A percentile compares a stretch with the other conserved stretches of the same genome.
Evolutionary conservation across 176 grass and related monocot genomes (phyloP).

Genomic region (Ampelocalamus luodianensis): DNA sequence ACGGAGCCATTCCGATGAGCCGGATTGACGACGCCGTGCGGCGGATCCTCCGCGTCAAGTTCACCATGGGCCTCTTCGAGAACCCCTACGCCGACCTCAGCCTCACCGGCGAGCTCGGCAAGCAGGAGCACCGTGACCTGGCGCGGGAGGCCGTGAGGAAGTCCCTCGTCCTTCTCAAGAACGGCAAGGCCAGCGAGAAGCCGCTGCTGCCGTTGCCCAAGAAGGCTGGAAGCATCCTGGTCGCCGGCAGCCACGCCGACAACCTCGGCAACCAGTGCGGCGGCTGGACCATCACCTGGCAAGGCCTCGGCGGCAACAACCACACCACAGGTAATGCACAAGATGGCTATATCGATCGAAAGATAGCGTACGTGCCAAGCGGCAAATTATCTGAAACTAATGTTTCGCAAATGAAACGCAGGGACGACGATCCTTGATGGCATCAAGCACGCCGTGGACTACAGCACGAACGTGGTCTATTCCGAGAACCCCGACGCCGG

Average conservation of each 20-base stretch:
- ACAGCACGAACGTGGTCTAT: constrained; percentile 52
- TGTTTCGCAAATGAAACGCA: no score
- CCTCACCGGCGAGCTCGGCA: constrained; percentile 59
- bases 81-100: constrained; percentile 62
- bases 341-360: no score
- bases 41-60: constrained; percentile 70
- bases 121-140: constrained; percentile 70
- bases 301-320: constrained; percentile 56
- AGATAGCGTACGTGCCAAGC: no score
- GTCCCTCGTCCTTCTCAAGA: constrained; percentile 64
- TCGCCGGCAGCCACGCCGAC: constrained; percentile 64
- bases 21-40: constrained; percentile 76
- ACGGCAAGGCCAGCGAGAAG: constrained; percentile 44
- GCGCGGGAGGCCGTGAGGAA: constrained; percentile 72
- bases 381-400: no score
- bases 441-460: constrained; percentile 51
- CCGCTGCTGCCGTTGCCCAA: constrained; percentile 59
- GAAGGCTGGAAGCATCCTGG: constrained; percentile 54
- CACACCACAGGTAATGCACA: not conserved
- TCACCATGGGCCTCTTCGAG: constrained; percentile 76
- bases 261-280: constrained; percentile 78
- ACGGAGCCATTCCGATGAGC: constrained; percentile 48
- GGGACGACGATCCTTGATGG: constrained; percentile 59
- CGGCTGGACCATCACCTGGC: constrained; percentile 84
- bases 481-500: constrained; percentile 47